Conservation (phyloP, 768 basidiomycete species). For the Suillus hirtellus region DNA sequence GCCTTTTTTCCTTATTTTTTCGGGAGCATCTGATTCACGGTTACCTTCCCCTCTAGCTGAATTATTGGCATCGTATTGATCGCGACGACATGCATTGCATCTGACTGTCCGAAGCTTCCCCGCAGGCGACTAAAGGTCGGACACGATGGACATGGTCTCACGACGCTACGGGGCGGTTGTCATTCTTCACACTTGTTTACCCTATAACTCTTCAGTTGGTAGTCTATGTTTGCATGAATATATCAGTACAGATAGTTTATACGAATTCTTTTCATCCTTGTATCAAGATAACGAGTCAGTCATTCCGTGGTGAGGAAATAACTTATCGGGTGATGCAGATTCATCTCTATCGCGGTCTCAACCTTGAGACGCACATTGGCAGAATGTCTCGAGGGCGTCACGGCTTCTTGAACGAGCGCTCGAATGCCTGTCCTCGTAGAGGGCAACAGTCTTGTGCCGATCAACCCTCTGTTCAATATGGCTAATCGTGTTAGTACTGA, state of each 20-base stretch:
- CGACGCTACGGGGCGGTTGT: not conserved
- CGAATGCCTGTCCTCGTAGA: not conserved
- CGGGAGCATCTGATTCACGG: not conserved
- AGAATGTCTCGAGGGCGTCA: not conserved
- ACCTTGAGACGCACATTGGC: not conserved
- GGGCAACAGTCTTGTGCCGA: not conserved
- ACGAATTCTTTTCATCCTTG: not conserved
- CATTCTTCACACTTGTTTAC: not conserved
- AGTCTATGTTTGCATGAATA: not conserved
- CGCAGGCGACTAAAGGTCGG: not conserved
- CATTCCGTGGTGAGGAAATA: not conserved
- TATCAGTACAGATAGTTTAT: not conserved
- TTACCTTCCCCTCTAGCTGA: not conserved
- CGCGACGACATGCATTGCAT: not conserved
- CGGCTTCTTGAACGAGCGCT: not conserved
- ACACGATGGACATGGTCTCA: not conserved
- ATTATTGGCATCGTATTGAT: not conserved
- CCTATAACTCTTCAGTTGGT: not conserved
- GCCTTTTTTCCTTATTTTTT: not conserved
- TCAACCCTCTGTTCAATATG: conserved; percentile 13
- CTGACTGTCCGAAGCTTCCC: not conserved
- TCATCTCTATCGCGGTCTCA: conserved; percentile 1
- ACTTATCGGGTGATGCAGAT: not conserved
- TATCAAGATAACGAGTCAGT: not conserved
- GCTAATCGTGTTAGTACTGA: not conserved